Evolutionary conservation across 2,329 filamentous ascomycete genomes (phyloP), one percentile per base, ranked within the genome.

Genomic region (Penicillium olsonii): DNA sequence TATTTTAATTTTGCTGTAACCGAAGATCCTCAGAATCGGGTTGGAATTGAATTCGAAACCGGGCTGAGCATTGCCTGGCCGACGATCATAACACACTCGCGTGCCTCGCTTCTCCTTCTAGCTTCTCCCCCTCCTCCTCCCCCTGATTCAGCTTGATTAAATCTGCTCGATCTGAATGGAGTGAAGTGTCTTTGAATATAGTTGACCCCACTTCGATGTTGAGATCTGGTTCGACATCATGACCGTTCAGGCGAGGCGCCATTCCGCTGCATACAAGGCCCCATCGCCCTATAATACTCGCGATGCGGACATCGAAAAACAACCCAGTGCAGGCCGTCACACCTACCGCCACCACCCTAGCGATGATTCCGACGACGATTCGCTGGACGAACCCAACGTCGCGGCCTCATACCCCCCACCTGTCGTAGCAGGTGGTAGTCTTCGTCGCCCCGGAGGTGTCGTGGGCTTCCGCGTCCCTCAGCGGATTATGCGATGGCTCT

Each of bases 401-500:
- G 61, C 68, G 43, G 66, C 63, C 54, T 88, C 86, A 5, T 79
- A 71, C 53, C 67, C 69, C 35, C 71, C 71, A 15, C 42, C 47
- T 20, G 7, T 49, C 15, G 74, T 76, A 63, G 60, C 63, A 45
- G 60, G 67, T 18, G 55, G 59, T n/a, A 65, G 67, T 61, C 53
- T 60, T 52, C 59, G 69, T 54, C 63, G 68, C 45, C 61, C 62
- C 47, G 68, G 68, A 48, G 60, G 65, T 20, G 55, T 48, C 17
- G 58, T 64, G 10, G 55, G 80, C 44, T 88, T 87, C 61, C 79
- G 84, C 26, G 71, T 92, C 35, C 88, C 88, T 6, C 84, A 85
- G 63, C 87, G 80, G 54, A 82, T 94, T 50, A 84, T 89, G 48
- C 81, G 90, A 60, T 95, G 87, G 67, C 82, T 96, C 47, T 90